These are phyloP conservation scores for Cryptosporidium bovis DNA, from an alignment of 169 alveolate species.

Conservation along the genomic window DNA sequence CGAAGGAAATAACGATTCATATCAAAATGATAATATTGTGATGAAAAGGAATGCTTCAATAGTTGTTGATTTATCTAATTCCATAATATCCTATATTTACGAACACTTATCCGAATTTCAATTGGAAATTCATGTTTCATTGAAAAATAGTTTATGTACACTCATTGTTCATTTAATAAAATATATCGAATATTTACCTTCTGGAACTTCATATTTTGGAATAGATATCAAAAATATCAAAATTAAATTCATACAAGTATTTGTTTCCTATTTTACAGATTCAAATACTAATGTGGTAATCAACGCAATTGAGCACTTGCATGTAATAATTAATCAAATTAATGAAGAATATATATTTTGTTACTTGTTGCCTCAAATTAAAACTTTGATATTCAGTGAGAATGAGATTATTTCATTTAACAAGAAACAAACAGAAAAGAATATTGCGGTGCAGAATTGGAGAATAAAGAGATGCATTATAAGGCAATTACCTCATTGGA, in stretches of 20 bases:
- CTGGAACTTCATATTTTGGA: background rate
- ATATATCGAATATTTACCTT: slow-evolving; percentile 16
- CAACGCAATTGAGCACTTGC: slow-evolving; percentile 32
- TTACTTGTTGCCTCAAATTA: slow-evolving; percentile 40
- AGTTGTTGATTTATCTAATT: slow-evolving; percentile 10
- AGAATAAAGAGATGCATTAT: slow-evolving; percentile 52
- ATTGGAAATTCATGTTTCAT: background rate
- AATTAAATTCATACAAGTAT: slow-evolving; percentile 14
- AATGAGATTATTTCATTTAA: slow-evolving; percentile 4
- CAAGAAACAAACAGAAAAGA: slow-evolving; percentile 16
- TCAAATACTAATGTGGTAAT: slow-evolving; percentile 46
- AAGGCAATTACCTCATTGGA: slow-evolving; percentile 67
- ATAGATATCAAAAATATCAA: slow-evolving; percentile 3
- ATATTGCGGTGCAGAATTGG: slow-evolving; percentile 32
- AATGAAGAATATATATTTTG: slow-evolving; percentile 16
- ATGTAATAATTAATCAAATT: slow-evolving; percentile 9
- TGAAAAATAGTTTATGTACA: slow-evolving; percentile 34
- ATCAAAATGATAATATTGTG: background rate
- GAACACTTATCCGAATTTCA: slow-evolving; percentile 7
- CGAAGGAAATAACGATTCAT: background rate
- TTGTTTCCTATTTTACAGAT: slow-evolving; percentile 26
- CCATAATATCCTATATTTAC: slow-evolving; percentile 23
- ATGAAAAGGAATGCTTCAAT: background rate
- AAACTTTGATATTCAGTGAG: slow-evolving; percentile 20
- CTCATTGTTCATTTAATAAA: slow-evolving; percentile 16